Percentiles rank a stretch among this genome's conserved stretches.
Conservation (phyloP, 495 filamentous ascomycete genomes). For the Daldinia grandis region DNA sequence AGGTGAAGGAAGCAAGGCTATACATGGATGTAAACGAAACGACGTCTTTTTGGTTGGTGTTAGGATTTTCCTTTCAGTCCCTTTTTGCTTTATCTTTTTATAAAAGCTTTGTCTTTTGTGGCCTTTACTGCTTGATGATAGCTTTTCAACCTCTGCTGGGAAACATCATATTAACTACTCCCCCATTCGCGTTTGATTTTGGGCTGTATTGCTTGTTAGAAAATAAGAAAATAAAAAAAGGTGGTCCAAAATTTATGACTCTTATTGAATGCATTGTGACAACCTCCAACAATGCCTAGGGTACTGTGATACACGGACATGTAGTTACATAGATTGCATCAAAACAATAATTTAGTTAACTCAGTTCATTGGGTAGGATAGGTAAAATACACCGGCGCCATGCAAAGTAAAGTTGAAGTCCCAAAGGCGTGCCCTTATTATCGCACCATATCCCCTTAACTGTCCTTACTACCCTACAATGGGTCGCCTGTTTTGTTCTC, state of each 20-base stretch:
- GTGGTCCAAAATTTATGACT: not conserved
- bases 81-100: not conserved
- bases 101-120: not conserved
- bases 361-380: conserved; percentile 30
- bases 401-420: conserved; percentile 39
- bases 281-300: not conserved
- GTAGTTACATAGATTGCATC: not conserved
- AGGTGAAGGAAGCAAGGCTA: not conserved
- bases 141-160: not conserved
- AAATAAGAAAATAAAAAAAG: not conserved
- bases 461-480: conserved; percentile 18
- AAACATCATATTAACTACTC: not conserved
- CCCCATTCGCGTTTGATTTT: not conserved
- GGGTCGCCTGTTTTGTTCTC: conserved; percentile 13
- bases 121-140: not conserved
- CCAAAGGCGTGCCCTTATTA: conserved; percentile 35
- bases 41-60: not conserved
- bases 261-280: not conserved
- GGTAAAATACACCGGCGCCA: conserved; percentile 38
- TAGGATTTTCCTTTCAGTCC: not conserved
- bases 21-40: not conserved
- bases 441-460: conserved; percentile 12
- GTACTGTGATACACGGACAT: not conserved
- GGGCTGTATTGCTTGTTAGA: not conserved
- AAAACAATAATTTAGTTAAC: conserved; percentile 12